Evolutionary conservation across 257 asterid genomes (phyloP), one percentile per base, ranked within the genome.

Genomic region (Cruciata laevipes): DNA sequence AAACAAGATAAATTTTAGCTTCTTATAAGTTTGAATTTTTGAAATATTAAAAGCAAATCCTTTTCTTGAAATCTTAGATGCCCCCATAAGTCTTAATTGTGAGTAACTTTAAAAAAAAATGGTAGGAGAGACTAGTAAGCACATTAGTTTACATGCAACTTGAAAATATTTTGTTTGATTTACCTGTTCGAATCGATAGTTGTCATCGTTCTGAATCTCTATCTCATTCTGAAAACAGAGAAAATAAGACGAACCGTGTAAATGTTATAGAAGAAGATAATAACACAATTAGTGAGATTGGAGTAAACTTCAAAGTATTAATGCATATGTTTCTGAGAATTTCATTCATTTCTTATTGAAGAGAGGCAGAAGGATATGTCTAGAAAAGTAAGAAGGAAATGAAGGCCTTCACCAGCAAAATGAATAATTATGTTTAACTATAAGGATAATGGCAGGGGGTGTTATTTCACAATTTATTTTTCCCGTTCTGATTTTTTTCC

Each of bases 131-230:
- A 21, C 33, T 52, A 56, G 66, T 59, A n/a, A 25, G 14, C 8
- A 63, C 38, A 33, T 55, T 60, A 6, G 21, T 71, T 9, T 33
- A 76, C 59, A 27, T n/a, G 44, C 59, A 60, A 38, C 67, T 65
- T 32, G 38, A 35, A 71, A 62, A 56, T 35, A 20, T 65, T 64
- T 25, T 14, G 49, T 64, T 24, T 27, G 7, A 17, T 76, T 27
- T 87, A 92, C 97, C 99, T 93, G 97, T 78, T 90, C 99, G 69
- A 84, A 86, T 52, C 95, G 96, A 72, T 90, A 94, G 56, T 74
- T 71, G 63, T 94, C 94, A 76, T 82, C 90, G 74, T 94, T 94
- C 82, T 94, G 97, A 76, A 87, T 88, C 77, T 12, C 73, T 71
- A 93, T 93, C 86, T 93, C 99, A 82, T 86, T 86, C 99, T 93